Evolutionary conservation across 805 yeast genomes (phyloP).

Genomic region (Ogataea degrootiae): DNA sequence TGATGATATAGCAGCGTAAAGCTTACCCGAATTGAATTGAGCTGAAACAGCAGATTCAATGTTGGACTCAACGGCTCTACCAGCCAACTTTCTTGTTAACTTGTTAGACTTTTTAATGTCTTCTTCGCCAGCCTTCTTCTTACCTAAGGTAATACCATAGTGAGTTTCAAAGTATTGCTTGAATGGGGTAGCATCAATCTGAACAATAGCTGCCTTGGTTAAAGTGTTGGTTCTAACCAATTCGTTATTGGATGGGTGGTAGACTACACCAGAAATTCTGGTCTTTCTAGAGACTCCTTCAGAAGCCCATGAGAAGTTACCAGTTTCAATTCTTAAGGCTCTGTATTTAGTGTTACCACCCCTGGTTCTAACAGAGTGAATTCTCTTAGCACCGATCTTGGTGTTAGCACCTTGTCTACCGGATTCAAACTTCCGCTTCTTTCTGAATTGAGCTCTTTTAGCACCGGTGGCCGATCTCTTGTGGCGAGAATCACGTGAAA

Average conservation of each 20-base stretch:
- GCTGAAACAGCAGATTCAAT: conserved; percentile 87
- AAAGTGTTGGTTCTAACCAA: conserved; percentile 99
- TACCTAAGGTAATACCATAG: conserved; percentile 92
- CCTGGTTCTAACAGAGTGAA: conserved; percentile 98
- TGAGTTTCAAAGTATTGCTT: conserved; percentile 98
- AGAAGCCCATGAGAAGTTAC: conserved; percentile 99
- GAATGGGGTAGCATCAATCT: conserved; percentile 99
- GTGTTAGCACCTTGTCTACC: conserved; percentile 99
- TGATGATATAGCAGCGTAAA: conserved; percentile 97
- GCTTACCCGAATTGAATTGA: conserved; percentile 98
- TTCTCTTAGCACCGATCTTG: conserved; percentile 98
- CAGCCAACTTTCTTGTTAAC: conserved; percentile 87
- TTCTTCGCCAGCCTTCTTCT: conserved; percentile 68
- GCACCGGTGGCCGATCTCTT: conserved; percentile 99
- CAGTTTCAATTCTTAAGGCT: conserved; percentile 98
- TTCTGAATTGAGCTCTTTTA: conserved; percentile 99
- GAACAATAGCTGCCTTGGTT: conserved; percentile 98
- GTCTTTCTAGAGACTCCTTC: conserved; percentile 99
- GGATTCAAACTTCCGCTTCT: conserved; percentile 99
- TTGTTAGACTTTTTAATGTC: conserved; percentile 64
- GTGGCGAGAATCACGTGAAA: conserved; percentile 99
- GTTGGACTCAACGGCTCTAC: conserved; percentile 82
- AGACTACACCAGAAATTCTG: conserved; percentile 95
- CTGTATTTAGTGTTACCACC: conserved; percentile 99
- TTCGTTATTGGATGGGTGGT: conserved; percentile 99